A percentile compares a stretch with the other conserved stretches of the same genome.
These are phyloP conservation scores for Chlamydomonas sp. DNA, from an alignment of 139 green algal species.

Conservation along the genomic window DNA sequence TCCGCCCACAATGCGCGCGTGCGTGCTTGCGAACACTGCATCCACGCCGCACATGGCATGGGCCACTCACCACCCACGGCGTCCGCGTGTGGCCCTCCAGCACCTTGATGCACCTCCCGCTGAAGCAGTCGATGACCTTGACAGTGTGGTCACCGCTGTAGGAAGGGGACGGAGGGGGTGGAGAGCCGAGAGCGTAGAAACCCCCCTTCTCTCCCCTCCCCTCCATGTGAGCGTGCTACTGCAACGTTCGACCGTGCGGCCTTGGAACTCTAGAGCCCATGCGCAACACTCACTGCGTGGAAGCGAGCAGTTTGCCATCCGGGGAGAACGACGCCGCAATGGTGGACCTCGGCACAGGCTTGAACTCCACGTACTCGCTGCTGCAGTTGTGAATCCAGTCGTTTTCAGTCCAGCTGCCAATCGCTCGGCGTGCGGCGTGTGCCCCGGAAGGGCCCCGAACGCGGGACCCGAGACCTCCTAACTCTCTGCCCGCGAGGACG, in stretches of 20 bases:
- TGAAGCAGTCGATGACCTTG: constrained; percentile 69
- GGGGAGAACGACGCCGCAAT: constrained; percentile 76
- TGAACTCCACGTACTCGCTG: constrained; percentile 54
- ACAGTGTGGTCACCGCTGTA: constrained; percentile 90
- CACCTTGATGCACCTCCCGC: constrained; percentile 38
- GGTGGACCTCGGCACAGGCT: constrained; percentile 70
- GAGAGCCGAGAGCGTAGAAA: too few relatives aligned
- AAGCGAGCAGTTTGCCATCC: constrained; percentile 73
- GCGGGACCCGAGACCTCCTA: too few relatives aligned
- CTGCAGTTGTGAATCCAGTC: constrained; percentile 53
- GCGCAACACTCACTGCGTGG: constrained; percentile 71
- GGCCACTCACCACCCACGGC: constrained; percentile 74
- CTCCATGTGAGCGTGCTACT: too few relatives aligned
- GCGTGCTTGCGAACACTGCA: not conserved
- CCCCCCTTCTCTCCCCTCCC: too few relatives aligned
- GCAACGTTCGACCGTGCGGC: not conserved
- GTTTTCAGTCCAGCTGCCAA: constrained; percentile 42
- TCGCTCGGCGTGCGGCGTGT: too few relatives aligned
- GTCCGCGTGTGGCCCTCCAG: constrained; percentile 74
- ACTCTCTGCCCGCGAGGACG: too few relatives aligned
- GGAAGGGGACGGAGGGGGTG: too few relatives aligned
- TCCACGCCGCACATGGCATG: not conserved
- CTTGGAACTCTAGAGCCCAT: too few relatives aligned
- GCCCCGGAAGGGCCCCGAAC: too few relatives aligned
- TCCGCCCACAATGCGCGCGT: not conserved